phyloP scores from a whole-genome alignment of 257 asterid genomes.

The Ophiorrhiza pumila region DNA sequence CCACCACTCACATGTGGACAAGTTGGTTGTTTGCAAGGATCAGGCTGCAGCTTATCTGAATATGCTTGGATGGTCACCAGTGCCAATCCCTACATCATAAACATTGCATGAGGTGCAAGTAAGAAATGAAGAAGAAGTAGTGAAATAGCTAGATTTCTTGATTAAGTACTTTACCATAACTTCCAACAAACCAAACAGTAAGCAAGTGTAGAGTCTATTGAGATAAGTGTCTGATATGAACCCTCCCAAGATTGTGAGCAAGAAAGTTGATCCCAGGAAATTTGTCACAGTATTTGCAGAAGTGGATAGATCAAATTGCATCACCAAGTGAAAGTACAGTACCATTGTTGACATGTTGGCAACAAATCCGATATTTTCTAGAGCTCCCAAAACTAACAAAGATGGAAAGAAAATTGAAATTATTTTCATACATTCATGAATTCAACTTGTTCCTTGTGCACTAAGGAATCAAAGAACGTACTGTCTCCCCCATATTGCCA shows the following conservation, averaged over 20 bases:
- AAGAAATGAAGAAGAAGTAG: neutral
- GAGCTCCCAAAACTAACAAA: conserved; percentile 30
- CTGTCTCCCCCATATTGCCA: too few species aligned
- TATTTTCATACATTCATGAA: neutral
- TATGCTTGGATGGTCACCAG: conserved; percentile 51
- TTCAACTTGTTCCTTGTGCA: neutral
- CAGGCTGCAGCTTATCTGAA: conserved; percentile 34
- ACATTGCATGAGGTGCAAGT: neutral
- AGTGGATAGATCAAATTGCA: conserved; percentile 24
- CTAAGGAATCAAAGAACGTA: neutral
- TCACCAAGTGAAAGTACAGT: conserved; percentile 36
- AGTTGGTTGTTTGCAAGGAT: conserved; percentile 29
- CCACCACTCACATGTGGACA: conserved; percentile 38
- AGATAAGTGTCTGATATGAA: conserved; percentile 51
- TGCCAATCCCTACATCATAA: conserved; percentile 35
- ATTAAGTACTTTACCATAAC: conserved; percentile 23
- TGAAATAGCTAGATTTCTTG: neutral
- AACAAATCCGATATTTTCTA: conserved; percentile 47
- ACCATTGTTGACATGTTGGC: conserved; percentile 49
- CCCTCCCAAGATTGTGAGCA: conserved; percentile 51
- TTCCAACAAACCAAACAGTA: conserved; percentile 46
- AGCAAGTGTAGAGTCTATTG: conserved; percentile 45
- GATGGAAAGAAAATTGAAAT: neutral
- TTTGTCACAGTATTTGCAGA: conserved; percentile 53
- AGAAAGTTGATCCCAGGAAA: conserved; percentile 57